Conservation (phyloP, 768 basidiomycete species). For the Neoboletus brunneissimus region DNA sequence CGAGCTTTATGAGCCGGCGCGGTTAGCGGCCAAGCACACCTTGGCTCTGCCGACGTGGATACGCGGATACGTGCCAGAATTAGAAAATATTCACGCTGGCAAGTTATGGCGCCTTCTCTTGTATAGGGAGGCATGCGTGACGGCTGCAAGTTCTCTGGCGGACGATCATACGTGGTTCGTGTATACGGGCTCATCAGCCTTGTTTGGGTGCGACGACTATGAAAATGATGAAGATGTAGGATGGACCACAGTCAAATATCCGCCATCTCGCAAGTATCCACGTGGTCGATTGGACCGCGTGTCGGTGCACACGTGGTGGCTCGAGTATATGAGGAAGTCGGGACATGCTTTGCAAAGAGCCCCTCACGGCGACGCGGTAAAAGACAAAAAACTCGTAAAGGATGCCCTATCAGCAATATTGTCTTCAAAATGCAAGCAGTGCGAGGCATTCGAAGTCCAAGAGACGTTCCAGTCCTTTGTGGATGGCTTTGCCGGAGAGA, state of each 20-base stretch:
- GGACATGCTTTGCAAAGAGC: background rate
- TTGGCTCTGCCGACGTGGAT: slow-evolving; percentile 3
- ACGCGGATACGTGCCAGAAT: slow-evolving; percentile 1
- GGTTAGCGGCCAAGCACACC: slow-evolving; percentile 9
- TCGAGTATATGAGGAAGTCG: slow-evolving; percentile 14
- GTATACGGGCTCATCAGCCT: background rate
- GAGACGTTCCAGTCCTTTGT: slow-evolving; percentile 12
- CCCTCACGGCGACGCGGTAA: background rate
- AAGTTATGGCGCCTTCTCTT: slow-evolving; percentile 2
- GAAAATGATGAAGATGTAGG: background rate
- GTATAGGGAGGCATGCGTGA: slow-evolving; percentile 8
- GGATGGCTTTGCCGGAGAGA: slow-evolving; percentile 3
- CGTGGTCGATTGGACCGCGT: background rate
- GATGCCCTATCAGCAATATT: background rate
- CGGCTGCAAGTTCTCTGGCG: background rate
- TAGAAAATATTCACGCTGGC: slow-evolving; percentile 12
- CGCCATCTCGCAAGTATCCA: slow-evolving; percentile 4
- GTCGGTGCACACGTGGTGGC: slow-evolving; percentile 14
- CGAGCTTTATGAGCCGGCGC: background rate
- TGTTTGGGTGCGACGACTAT: background rate
- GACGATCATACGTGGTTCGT: slow-evolving; percentile 12
- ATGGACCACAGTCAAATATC: background rate
- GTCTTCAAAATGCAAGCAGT: slow-evolving; percentile 1
- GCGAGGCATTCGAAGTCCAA: background rate
- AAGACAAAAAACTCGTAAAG: background rate